Evolutionary conservation across 495 filamentous ascomycete species (phyloP), one percentile per base, ranked within the genome.

Genomic region (Penicillium antarcticum): DNA sequence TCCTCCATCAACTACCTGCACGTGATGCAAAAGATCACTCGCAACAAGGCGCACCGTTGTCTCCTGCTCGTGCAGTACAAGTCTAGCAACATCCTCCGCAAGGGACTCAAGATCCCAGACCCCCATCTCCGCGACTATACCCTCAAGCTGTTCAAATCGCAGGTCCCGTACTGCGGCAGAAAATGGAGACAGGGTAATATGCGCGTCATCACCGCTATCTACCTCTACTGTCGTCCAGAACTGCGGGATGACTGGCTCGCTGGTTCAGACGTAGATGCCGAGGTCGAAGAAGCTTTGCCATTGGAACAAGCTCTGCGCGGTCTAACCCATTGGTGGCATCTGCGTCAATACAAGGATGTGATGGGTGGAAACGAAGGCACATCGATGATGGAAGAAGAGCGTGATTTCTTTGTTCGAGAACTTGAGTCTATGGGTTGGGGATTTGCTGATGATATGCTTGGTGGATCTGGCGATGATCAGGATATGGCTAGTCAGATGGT

Each of bases 161-260:
- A 97, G 63, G 94, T 97, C 1, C 94, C 94, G 12, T 98, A 95
- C 73, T 97, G 94, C 67, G 92, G 94, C 16, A 85, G 94, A 12
- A 98, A 98, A 72, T 98, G 94, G 94, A 84, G 94, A 14, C 94
- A 98, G 74, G 83, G 84, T 47, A 97, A 98, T 66, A 98, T 98
- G 94, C 87, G 92, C 44, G 92, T 97, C 56, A 98, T 98, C 65
- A 98, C 94, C 0, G 92, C 91, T 16, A 88, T 97, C 2, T 98
- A 96, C 60, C 74, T 98, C 26, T 89, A 96, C 70, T 95, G 91
- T 65, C 79, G 88, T 2, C 92, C 92, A 0, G 91, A 97, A 65
- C 79, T 98, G 17, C 79, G 95, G 2, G 94, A 98, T 56, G 95
- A 97, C 62, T 98, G 95, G 95, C 75, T 98, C 0, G 86, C 88